phyloP scores from a whole-genome alignment of 1,284 basidiomycete genomes.

The Afroboletus lepidellus region DNA sequence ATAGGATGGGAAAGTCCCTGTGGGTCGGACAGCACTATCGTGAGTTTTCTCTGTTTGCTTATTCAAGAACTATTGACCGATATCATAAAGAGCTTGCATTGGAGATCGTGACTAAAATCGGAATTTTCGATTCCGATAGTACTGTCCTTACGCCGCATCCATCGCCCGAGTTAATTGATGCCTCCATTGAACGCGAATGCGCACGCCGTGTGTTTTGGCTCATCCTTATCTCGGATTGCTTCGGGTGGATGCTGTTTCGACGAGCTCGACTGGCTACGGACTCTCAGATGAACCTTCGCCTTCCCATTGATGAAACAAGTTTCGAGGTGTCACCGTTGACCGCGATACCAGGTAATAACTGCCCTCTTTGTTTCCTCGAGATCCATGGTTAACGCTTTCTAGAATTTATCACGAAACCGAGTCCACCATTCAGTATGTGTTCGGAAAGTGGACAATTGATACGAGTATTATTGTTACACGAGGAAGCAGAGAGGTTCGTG shows the following conservation, averaged over 20 bases:
- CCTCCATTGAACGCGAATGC: constrained; percentile 66
- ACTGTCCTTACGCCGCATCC: constrained; percentile 47
- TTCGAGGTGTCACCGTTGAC: constrained; percentile 68
- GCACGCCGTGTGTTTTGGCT: constrained; percentile 77
- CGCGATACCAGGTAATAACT: constrained; percentile 57
- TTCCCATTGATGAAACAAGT: constrained; percentile 74
- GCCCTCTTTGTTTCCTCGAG: not conserved
- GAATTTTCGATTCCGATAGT: constrained; percentile 59
- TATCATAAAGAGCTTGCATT: constrained; percentile 56
- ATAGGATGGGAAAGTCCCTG: constrained; percentile 50
- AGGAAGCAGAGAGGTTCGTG: constrained; percentile 52
- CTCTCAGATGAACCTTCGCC: constrained; percentile 57
- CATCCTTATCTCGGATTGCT: constrained; percentile 56
- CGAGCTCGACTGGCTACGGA: constrained; percentile 49
- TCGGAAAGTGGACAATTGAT: constrained; percentile 72
- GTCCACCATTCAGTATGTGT: constrained; percentile 41
- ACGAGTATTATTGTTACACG: constrained; percentile 61
- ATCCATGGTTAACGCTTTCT: constrained; percentile 17
- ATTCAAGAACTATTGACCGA: constrained; percentile 18
- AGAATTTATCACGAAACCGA: constrained; percentile 66
- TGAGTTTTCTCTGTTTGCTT: constrained; percentile 15
- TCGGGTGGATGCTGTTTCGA: constrained; percentile 50
- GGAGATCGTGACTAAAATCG: constrained; percentile 62
- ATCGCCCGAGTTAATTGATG: constrained; percentile 55
- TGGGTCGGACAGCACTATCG: constrained; percentile 33